phyloP scores from a whole-genome alignment of 2,329 filamentous ascomycete genomes.

The Colletotrichum liriopes region DNA sequence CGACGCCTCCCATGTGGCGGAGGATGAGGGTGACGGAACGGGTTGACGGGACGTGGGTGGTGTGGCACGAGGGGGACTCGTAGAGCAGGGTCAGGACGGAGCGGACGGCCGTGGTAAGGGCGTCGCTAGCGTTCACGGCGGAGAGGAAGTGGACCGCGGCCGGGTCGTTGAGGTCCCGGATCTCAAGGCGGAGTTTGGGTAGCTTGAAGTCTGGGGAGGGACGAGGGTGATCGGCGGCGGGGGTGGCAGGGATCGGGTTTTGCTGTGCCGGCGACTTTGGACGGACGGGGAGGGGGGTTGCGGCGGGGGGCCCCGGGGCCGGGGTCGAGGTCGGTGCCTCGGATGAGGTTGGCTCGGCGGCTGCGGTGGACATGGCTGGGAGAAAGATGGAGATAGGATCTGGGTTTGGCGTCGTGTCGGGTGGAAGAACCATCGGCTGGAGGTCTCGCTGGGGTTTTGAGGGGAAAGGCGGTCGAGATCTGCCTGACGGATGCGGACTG shows the following conservation, averaged over 20 bases:
- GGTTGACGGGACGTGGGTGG: constrained; percentile 71
- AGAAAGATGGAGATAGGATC: constrained; percentile 37
- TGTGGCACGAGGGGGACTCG: constrained; percentile 57
- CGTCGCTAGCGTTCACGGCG: constrained; percentile 73
- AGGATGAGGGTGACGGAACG: constrained; percentile 90
- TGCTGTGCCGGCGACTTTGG: constrained; percentile 23
- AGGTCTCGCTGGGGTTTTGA: background rate
- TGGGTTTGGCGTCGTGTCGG: constrained; percentile 35
- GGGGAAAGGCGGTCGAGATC: constrained; percentile 2
- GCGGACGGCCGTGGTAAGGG: constrained; percentile 74
- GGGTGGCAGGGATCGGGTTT: constrained; percentile 2
- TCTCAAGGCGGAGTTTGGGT: constrained; percentile 72
- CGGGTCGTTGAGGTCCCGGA: constrained; percentile 71
- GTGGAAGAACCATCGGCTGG: constrained; percentile 38
- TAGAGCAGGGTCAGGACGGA: constrained; percentile 84
- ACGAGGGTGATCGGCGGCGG: constrained; percentile 16
- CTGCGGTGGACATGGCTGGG: constrained; percentile 42
- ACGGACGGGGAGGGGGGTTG: constrained; percentile 36
- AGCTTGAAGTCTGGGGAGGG: constrained; percentile 46
- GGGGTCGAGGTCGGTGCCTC: constrained; percentile 18
- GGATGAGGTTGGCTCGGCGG: constrained; percentile 18
- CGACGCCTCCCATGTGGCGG: constrained; percentile 85
- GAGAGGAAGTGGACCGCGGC: constrained; percentile 79
- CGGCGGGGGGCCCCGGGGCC: constrained; percentile 26
- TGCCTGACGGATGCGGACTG: constrained; percentile 10